Evolutionary conservation across 805 yeast species (phyloP).

Genomic region (Candida taoyuanica): DNA sequence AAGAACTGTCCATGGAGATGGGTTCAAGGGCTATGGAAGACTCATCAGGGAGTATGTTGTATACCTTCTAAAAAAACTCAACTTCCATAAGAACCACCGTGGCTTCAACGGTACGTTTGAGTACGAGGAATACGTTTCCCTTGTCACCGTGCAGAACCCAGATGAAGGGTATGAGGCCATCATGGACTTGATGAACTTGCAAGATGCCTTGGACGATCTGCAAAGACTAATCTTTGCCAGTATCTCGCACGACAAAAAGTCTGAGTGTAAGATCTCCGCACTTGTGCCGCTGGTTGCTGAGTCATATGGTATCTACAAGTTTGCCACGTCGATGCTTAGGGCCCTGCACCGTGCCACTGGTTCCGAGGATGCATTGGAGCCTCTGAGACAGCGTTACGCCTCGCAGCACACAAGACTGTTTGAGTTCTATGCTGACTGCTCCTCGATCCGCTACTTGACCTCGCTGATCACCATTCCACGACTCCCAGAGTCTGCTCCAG

Average conservation of each 20-base stretch:
- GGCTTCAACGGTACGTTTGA: constrained; percentile 95
- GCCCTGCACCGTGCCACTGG: constrained; percentile 75
- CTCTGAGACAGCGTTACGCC: constrained; percentile 65
- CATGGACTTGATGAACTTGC: constrained; percentile 77
- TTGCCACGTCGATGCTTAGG: constrained; percentile 83
- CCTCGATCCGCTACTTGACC: constrained; percentile 74
- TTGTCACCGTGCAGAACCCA: constrained; percentile 85
- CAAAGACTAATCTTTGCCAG: constrained; percentile 73
- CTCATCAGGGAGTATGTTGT: constrained; percentile 73
- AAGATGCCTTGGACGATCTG: constrained; percentile 76
- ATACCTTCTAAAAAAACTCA: constrained; percentile 65
- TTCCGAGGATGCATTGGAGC: constrained; percentile 70
- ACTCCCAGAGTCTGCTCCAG: constrained; percentile 35
- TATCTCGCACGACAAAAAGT: constrained; percentile 51
- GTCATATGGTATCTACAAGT: constrained; percentile 88
- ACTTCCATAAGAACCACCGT: constrained; percentile 78
- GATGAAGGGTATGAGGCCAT: constrained; percentile 93
- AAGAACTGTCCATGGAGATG: constrained; percentile 42
- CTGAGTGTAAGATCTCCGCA: constrained; percentile 79
- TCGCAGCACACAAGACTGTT: constrained; percentile 56
- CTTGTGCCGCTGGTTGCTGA: constrained; percentile 88
- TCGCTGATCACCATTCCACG: constrained; percentile 75
- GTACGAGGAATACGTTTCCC: constrained; percentile 88
- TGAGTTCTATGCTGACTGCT: constrained; percentile 88
- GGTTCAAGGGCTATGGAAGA: constrained; percentile 53